Base-by-base conservation (phyloP, 768 basidiomycete genomes). In the Tricholoma sp. region DNA sequence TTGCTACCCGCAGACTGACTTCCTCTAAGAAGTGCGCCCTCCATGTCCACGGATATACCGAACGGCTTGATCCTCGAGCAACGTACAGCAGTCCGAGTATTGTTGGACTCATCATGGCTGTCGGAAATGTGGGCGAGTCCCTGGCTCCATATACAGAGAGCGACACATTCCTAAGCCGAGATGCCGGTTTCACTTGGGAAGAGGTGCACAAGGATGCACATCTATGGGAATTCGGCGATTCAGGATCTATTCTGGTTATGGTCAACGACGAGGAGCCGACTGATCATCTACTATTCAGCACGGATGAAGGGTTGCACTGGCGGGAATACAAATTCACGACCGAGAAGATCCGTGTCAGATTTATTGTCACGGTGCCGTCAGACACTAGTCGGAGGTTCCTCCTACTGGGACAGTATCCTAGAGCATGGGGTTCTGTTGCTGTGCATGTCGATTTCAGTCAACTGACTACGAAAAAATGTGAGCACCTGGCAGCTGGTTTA, bases 181-280 rank as follows among this genome's bases (percentile, higher is more conserved):
- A 99, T 63, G 97, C 85, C 2, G 97, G 97, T 8, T 97, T 97
- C 72, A 94, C 91, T 0, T 99, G 97, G 97, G 85, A 97, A 68
- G 97, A 99, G 73, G 88, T 99, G 0, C 94, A 94, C 76, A 99
- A 99, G 68, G 95, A 96, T 61, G 96, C 97, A 0, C 90, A 98
- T 66, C 78, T 98, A 37, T 99, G 93, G 94, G 94, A 95, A 68
- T 98, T 96, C 63, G 96, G 96, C 29, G 97, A 98, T 73, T 96
- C 92, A 0, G 97, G 97, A 4, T 94, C 95, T 1, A 79, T 99
- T 56, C 79, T 98, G 34, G 76, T 99, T 62, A 88, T 99, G 74
- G 93, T 85, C 44, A 98, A 98, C 70, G 97, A 99, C 69, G 96
- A 98, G 68, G 88, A 88, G 57, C 83, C 94, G 0, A 95, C 91